Evolutionary conservation across 2,329 filamentous ascomycete genomes (phyloP).

Genomic region (Neonectria coccinea): DNA sequence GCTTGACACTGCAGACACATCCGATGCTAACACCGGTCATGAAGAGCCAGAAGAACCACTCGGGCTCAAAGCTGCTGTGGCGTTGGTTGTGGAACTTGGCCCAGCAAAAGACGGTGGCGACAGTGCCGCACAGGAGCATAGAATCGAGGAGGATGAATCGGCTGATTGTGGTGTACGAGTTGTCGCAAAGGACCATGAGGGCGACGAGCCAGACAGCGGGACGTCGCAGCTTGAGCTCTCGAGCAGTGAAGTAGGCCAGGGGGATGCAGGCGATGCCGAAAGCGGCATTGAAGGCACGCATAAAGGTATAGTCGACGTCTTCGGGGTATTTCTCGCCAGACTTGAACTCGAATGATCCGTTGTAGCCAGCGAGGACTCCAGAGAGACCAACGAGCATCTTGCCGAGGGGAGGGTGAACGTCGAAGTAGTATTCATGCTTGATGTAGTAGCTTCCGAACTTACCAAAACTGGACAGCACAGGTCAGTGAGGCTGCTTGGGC

Average conservation of each 20-base stretch:
- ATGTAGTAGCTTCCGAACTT: constrained; percentile 99
- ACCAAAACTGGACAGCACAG: constrained; percentile 72
- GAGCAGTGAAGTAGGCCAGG: constrained; percentile 93
- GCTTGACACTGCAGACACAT: constrained; percentile 98
- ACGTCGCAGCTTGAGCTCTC: constrained; percentile 86
- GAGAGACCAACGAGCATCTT: constrained; percentile 99
- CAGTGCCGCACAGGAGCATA: constrained; percentile 99
- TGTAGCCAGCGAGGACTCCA: constrained; percentile 96
- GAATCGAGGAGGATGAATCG: constrained; percentile 98
- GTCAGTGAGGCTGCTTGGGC: constrained; percentile 4
- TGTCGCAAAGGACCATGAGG: constrained; percentile 97
- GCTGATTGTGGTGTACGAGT: constrained; percentile 99
- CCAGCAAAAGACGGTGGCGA: constrained; percentile 97
- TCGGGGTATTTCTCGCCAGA: constrained; percentile 95
- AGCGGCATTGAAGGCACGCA: constrained; percentile 96
- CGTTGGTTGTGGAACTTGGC: constrained; percentile 93
- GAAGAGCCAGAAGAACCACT: constrained; percentile 96
- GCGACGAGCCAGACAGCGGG: constrained; percentile 95
- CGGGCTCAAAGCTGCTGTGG: constrained; percentile 84
- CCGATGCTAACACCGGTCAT: constrained; percentile 95
- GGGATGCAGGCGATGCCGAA: constrained; percentile 95
- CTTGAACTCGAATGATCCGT: constrained; percentile 99
- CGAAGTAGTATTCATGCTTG: constrained; percentile 98
- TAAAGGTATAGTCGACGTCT: constrained; percentile 96
- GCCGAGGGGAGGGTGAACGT: constrained; percentile 90